Percentiles rank a stretch among this genome's conserved stretches.
phyloP scores from a whole-genome alignment of 2,329 filamentous ascomycete species.

The Microdochium nivale region DNA sequence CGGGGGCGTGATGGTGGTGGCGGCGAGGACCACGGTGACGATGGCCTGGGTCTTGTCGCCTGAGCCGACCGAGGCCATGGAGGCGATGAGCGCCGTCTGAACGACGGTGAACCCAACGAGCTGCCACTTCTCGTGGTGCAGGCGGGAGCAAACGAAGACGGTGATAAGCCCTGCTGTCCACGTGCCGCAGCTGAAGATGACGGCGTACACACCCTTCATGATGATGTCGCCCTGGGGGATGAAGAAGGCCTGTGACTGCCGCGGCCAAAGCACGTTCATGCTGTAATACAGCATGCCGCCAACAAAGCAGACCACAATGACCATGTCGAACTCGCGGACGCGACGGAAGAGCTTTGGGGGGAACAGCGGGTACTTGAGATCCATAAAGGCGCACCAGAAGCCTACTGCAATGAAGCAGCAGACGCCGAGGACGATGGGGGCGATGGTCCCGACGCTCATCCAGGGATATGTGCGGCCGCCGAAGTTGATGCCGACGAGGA shows the following conservation, averaged over 20 bases:
- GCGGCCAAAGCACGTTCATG: slow-evolving; percentile 21
- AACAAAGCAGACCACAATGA: slow-evolving; percentile 21
- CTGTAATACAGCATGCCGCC: slow-evolving; percentile 21
- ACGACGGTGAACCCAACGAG: slow-evolving; percentile 20
- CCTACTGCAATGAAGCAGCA: slow-evolving; percentile 18
- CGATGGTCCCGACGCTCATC: slow-evolving; percentile 15
- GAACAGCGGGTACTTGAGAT: slow-evolving; percentile 18
- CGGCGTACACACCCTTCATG: slow-evolving; percentile 18
- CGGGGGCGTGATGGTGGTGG: slow-evolving; percentile 21
- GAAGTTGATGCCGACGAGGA: slow-evolving; percentile 20
- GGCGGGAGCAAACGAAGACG: slow-evolving; percentile 16
- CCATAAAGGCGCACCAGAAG: slow-evolving; percentile 17
- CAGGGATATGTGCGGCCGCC: slow-evolving; percentile 20
- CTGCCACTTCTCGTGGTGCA: slow-evolving; percentile 27
- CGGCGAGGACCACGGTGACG: slow-evolving; percentile 18
- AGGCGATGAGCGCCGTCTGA: slow-evolving; percentile 25
- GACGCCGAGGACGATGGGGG: slow-evolving; percentile 19
- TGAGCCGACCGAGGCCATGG: slow-evolving; percentile 21
- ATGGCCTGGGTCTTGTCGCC: slow-evolving; percentile 24
- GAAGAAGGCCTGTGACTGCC: slow-evolving; percentile 17
- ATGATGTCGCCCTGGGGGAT: slow-evolving; percentile 11
- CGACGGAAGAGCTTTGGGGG: slow-evolving; percentile 19
- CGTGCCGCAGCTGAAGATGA: slow-evolving; percentile 19
- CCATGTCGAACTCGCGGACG: slow-evolving; percentile 18
- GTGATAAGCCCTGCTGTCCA: slow-evolving; percentile 18